Conservation (phyloP, 495 filamentous ascomycete genomes). For the Articulospora tetracladia region DNA sequence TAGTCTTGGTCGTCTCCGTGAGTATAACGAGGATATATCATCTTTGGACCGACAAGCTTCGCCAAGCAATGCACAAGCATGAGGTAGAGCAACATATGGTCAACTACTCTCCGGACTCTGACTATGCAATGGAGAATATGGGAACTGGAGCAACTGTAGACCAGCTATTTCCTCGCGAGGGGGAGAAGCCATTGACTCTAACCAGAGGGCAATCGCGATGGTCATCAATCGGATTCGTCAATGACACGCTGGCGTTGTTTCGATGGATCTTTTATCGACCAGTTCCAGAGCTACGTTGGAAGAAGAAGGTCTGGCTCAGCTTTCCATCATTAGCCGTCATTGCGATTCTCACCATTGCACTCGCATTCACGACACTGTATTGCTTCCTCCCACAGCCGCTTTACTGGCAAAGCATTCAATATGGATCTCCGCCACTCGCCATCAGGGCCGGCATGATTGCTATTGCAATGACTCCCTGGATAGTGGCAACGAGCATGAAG, state of each 20-base stretch:
- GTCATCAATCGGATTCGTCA: conserved; percentile 65
- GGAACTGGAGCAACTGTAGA: conserved; percentile 61
- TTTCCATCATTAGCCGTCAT: conserved; percentile 75
- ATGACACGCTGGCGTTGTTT: conserved; percentile 71
- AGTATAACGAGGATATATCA: conserved; percentile 70
- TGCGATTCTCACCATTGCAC: conserved; percentile 56
- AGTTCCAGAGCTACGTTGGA: conserved; percentile 61
- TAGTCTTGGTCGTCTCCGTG: conserved; percentile 63
- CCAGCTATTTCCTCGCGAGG: conserved; percentile 64
- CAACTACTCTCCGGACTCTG: conserved; percentile 54
- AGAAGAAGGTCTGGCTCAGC: conserved; percentile 57
- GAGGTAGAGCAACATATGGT: conserved; percentile 47
- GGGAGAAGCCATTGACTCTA: conserved; percentile 41
- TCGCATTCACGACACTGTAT: conserved; percentile 74
- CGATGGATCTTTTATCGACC: conserved; percentile 85
- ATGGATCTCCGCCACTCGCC: conserved; percentile 84
- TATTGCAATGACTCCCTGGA: conserved; percentile 92
- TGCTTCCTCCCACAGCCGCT: conserved; percentile 79
- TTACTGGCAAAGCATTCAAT: conserved; percentile 77
- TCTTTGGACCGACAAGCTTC: conserved; percentile 82
- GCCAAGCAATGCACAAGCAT: conserved; percentile 78
- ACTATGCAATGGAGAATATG: conserved; percentile 64
- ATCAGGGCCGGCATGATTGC: conserved; percentile 92
- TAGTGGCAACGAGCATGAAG: conserved; percentile 85
- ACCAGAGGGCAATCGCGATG: conserved; percentile 63